Conservation (phyloP, 2,329 filamentous ascomycete species). For the Paradendryphiella salina region DNA sequence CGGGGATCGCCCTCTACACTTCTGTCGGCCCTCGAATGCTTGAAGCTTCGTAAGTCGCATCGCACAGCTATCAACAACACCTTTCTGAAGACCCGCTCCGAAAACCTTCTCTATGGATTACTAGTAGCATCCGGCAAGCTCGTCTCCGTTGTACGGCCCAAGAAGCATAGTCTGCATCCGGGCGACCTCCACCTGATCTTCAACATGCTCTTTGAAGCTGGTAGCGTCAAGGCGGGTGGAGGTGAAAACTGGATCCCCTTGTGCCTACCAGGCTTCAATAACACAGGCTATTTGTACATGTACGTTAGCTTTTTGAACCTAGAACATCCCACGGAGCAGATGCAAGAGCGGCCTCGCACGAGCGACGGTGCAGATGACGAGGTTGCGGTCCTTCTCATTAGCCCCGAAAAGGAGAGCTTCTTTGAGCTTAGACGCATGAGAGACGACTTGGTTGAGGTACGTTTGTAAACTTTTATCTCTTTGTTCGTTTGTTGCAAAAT, state of each 20-base stretch:
- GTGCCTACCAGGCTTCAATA: conserved; percentile 96
- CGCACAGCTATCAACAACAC: conserved; percentile 83
- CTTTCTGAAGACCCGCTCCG: conserved; percentile 75
- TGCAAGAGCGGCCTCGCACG: conserved; percentile 47
- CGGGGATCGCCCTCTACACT: conserved; percentile 86
- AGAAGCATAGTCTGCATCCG: conserved; percentile 92
- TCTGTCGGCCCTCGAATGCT: conserved; percentile 86
- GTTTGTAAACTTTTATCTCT: conserved; percentile 17
- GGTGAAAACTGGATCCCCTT: conserved; percentile 98
- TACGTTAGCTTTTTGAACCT: conserved; percentile 93
- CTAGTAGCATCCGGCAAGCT: conserved; percentile 90
- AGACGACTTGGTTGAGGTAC: conserved; percentile 61
- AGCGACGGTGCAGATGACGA: conserved; percentile 61
- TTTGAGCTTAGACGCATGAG: conserved; percentile 79
- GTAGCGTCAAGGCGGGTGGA: conserved; percentile 85
- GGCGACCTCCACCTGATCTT: conserved; percentile 96
- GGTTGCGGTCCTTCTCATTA: conserved; percentile 91
- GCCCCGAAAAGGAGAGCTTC: conserved; percentile 89
- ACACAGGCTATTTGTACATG: conserved; percentile 95
- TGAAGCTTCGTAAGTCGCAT: conserved; percentile 88
- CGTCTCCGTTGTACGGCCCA: conserved; percentile 91
- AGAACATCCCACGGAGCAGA: conserved; percentile 51
- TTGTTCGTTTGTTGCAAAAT: conserved; percentile 17
- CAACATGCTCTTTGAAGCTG: conserved; percentile 98
- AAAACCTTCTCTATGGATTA: conserved; percentile 85